Base-by-base conservation (phyloP, 2,329 filamentous ascomycete species). In the Arthrinium phaeospermum region DNA sequence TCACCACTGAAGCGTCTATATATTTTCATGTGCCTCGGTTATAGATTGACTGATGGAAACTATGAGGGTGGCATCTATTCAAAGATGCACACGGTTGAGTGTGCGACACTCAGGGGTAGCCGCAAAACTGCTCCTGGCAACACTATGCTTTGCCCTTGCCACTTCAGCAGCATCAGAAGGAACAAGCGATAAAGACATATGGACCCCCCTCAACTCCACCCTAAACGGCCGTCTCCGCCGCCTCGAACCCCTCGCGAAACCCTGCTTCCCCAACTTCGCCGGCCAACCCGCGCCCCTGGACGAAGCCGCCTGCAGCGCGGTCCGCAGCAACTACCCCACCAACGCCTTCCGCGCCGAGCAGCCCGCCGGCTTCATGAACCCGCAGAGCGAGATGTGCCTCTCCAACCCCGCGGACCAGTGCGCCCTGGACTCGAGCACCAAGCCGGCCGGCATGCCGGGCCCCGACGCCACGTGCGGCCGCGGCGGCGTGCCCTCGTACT, bases 221-320 rank as follows among this genome's bases (percentile, higher is more conserved):
- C 70, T 79, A 5, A 30, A 67, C 4, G 78, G 78, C 4, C 76
- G 74, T 14, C 72, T 80, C 67, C n/a, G 71, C 12, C 34, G 24
- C 6, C n/a, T 69, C 27, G 30, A 49, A 24, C 79, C 78, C 22
- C 71, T 81, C n/a, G 73, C 78, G 44, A 71, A 77, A 3, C 77
- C 79, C 27, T 81, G 79, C 72, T 81, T 79, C 72, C 76, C 77
- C 16, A 69, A 68, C 22, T 81, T 78, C 70, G 76, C 79, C 47
- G 77, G 78, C 12, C 67, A 69, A 0, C 45, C 74, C 4, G 46
- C 73, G 4, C 24, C 41, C 1, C 68, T 73, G 10, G 74, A 80
- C 67, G 73, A 74, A 69, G 72, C 61, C 10, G 57, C 72, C n/a
- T 81, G 79, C 72, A 69, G 75, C 5, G 37, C 70, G 4, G 71